phyloP scores from a whole-genome alignment of 129 eudicot species.

The Tanacetum coccineum region DNA sequence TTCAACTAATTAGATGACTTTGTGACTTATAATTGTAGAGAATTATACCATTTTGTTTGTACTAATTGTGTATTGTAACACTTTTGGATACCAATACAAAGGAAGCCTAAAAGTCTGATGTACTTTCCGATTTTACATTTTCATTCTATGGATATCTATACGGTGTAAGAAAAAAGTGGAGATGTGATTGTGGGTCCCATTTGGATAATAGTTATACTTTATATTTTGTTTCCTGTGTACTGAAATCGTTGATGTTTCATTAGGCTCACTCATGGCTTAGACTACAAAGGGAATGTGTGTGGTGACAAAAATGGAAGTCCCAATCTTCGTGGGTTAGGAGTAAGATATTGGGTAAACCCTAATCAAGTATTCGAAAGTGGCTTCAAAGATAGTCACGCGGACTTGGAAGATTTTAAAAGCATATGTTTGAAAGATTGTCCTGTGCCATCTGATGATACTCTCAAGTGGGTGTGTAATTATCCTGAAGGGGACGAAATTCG shows the following conservation, averaged over 20 bases:
- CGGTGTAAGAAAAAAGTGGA: background rate
- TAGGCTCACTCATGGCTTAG: conserved; percentile 83
- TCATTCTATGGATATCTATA: conserved; percentile 8
- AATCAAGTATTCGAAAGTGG: conserved; percentile 91
- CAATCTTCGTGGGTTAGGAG: conserved; percentile 67
- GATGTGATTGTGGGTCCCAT: conserved; percentile 1
- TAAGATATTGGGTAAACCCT: conserved; percentile 87
- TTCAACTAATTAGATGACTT: background rate
- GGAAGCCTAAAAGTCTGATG: background rate
- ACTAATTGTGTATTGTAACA: no score
- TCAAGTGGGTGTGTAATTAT: conserved; percentile 92
- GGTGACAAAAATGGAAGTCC: conserved; percentile 78
- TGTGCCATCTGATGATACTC: conserved; percentile 71
- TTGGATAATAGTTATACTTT: background rate
- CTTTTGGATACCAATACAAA: background rate
- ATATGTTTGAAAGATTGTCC: conserved; percentile 93
- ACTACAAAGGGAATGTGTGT: conserved; percentile 93
- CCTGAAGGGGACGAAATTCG: conserved; percentile 81
- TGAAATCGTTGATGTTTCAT: conserved; percentile 21
- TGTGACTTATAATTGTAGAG: no score
- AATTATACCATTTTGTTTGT: no score
- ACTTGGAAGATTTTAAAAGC: conserved; percentile 63
- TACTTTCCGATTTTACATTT: background rate
- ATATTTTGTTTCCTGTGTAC: conserved; percentile 6
- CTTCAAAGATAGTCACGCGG: conserved; percentile 52